Evolutionary conservation across 495 filamentous ascomycete genomes (phyloP), one percentile per base, ranked within the genome.

Genomic region (Staphylotrichum tortipilum): DNA sequence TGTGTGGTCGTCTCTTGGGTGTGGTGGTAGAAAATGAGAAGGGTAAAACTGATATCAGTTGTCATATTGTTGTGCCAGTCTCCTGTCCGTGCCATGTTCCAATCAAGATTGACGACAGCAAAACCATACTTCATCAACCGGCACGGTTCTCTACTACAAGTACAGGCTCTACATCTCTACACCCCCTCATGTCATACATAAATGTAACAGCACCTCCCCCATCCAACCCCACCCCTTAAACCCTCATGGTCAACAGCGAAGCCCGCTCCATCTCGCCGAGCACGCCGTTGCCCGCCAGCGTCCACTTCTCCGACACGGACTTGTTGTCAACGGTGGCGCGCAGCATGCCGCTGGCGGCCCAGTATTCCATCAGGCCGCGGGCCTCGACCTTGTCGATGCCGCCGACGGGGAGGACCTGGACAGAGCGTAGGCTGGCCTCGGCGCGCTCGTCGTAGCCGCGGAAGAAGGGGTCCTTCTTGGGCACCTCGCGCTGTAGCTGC

Each of bases 351-450:
- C 88, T 94, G 21, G 74, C 78, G 3, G 87, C 90, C 69, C 89
- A 97, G 68, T 96, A 97, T 73, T 96, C 92, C 80, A 97, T 80
- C 55, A 92, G 71, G 1, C 78, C 75, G 46, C 85, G 78, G 31
- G 90, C 82, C 70, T 97, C 90, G 19, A 71, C 67, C 62, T 80
- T 87, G 47, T 71, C 85, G 51, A 96, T 47, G 4, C 86, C 84
- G 23, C 68, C 68, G 21, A 94, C 57, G 11, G 69, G 67, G 38
- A 80, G 15, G 1, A 80, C 59, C 35, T 66, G 56, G 11, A 73
- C 72, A 23, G 57, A 65, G 53, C 78, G 68, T 34, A 90, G 67
- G 19, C 76, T 74, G n/a, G 78, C 67, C 26, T 72, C 71, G 18
- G 88, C 80, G 21, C 87, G 77, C 50, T 73, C 59, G 63, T 98